phyloP scores from a whole-genome alignment of 129 eudicot species.

The Kitagawia praeruptora region DNA sequence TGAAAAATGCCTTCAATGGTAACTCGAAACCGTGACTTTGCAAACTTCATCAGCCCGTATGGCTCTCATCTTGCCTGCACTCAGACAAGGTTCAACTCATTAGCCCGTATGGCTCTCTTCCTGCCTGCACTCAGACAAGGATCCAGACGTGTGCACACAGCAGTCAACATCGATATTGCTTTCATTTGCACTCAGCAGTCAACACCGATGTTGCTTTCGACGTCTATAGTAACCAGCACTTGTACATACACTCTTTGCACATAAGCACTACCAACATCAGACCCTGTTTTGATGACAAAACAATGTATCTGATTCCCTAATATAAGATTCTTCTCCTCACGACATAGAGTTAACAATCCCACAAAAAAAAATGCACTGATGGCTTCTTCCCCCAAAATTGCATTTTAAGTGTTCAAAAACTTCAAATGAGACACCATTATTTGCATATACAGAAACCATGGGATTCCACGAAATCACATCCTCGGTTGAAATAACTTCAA shows the following conservation, averaged over 20 bases:
- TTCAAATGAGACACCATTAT: conserved; percentile 27
- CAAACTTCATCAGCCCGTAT: too few relatives aligned
- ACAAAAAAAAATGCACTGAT: conserved; percentile 47
- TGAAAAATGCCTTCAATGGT: too few relatives aligned
- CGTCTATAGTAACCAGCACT: too few relatives aligned
- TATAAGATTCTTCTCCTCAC: conserved; percentile 23
- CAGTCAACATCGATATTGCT: too few relatives aligned
- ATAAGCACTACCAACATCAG: conserved; percentile 37
- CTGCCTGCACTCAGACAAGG: too few relatives aligned
- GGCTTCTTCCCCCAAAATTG: conserved; percentile 54
- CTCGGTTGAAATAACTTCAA: conserved; percentile 44
- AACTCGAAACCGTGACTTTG: too few relatives aligned
- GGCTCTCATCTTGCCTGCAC: too few relatives aligned
- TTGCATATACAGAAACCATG: conserved; percentile 39
- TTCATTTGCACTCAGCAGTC: too few relatives aligned
- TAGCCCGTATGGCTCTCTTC: too few relatives aligned
- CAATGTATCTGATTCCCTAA: conserved; percentile 63
- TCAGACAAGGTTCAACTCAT: too few relatives aligned
- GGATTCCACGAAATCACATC: conserved; percentile 79
- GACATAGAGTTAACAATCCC: conserved; percentile 42
- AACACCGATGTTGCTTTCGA: too few relatives aligned
- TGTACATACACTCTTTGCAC: conserved; percentile 15
- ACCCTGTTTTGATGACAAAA: conserved; percentile 43
- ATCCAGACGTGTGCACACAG: too few relatives aligned
- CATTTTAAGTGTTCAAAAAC: conserved; percentile 47